A percentile compares a stretch with the other conserved stretches of the same genome.
phyloP scores from a whole-genome alignment of 2,329 filamentous ascomycete genomes.

The Stagonosporopsis rhizophila region DNA sequence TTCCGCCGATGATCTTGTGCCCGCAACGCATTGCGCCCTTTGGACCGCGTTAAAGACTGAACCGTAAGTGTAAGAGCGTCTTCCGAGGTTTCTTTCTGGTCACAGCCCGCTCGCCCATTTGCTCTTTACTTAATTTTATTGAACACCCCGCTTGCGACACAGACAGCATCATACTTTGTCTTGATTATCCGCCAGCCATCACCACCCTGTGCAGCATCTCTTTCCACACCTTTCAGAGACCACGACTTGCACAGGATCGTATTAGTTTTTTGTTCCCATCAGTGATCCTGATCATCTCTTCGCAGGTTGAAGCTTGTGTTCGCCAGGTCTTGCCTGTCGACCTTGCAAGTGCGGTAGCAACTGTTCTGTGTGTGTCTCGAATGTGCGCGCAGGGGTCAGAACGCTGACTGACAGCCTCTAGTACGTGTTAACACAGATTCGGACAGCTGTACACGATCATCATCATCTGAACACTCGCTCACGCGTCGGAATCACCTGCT shows the following conservation, averaged over 20 bases:
- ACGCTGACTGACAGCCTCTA: slow-evolving; percentile 33
- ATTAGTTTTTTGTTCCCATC: neutral
- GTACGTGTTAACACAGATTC: slow-evolving; percentile 17
- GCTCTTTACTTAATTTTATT: slow-evolving; percentile 21
- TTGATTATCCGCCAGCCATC: slow-evolving; percentile 33
- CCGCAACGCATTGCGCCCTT: slow-evolving; percentile 21
- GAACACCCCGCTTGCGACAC: slow-evolving; percentile 21
- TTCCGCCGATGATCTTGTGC: slow-evolving; percentile 12
- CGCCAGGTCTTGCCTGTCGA: slow-evolving; percentile 9
- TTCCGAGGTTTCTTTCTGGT: slow-evolving; percentile 19
- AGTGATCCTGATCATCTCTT: slow-evolving; percentile 10
- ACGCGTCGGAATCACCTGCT: slow-evolving; percentile 1
- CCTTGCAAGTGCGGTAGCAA: slow-evolving; percentile 20
- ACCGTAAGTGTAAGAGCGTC: slow-evolving; percentile 34
- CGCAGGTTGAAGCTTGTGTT: neutral
- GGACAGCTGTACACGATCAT: slow-evolving; percentile 2
- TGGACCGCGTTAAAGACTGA: slow-evolving; percentile 29
- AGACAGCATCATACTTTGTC: slow-evolving; percentile 31
- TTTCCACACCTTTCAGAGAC: neutral
- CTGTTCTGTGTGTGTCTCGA: slow-evolving; percentile 33
- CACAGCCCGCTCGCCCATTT: slow-evolving; percentile 23
- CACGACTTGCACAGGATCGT: neutral
- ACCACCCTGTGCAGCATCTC: slow-evolving; percentile 16
- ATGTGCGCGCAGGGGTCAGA: slow-evolving; percentile 31
- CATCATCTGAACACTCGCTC: neutral